A percentile compares a stretch with the other conserved stretches of the same genome.
These are phyloP conservation scores for Xylaria cubensis DNA, from an alignment of 495 filamentous ascomycete genomes.

Conservation along the genomic window DNA sequence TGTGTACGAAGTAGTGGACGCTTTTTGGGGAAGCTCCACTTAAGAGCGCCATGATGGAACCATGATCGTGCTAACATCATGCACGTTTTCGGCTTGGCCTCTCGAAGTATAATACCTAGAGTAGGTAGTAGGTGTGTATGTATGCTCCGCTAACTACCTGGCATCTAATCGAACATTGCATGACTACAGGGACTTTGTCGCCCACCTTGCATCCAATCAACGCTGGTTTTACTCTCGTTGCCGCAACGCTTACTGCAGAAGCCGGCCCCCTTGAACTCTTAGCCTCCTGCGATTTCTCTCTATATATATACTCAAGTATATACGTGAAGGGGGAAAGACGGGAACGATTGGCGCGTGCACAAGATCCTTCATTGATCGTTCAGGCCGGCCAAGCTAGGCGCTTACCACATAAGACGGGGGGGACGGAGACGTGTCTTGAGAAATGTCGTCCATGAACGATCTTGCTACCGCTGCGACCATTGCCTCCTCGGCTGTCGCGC, in stretches of 20 bases:
- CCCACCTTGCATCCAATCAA: slow-evolving; percentile 15
- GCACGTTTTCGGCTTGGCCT: no score
- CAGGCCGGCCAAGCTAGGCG: slow-evolving; percentile 16
- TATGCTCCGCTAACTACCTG: neutral
- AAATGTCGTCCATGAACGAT: slow-evolving; percentile 55
- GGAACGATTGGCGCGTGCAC: neutral
- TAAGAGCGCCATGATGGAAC: slow-evolving; percentile 12
- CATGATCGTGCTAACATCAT: slow-evolving; percentile 5
- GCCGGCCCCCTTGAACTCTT: neutral
- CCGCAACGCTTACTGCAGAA: slow-evolving; percentile 2
- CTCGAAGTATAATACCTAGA: no score
- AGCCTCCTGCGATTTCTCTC: neutral
- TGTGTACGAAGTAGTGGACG: neutral
- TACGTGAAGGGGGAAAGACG: slow-evolving; percentile 14
- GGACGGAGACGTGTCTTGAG: slow-evolving; percentile 3
- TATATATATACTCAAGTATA: neutral
- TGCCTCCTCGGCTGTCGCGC: slow-evolving; percentile 44
- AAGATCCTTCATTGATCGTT: neutral
- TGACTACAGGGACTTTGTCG: slow-evolving; percentile 13
- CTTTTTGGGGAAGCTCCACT: neutral
- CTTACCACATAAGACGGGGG: slow-evolving; percentile 6
- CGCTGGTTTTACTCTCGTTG: neutral
- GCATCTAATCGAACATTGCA: slow-evolving; percentile 32
- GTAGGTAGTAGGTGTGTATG: neutral
- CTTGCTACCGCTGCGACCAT: slow-evolving; percentile 50